A percentile compares a stretch with the other conserved stretches of the same genome.
phyloP scores from a whole-genome alignment of 2,329 filamentous ascomycete genomes.

The Aspergillus ruber region DNA sequence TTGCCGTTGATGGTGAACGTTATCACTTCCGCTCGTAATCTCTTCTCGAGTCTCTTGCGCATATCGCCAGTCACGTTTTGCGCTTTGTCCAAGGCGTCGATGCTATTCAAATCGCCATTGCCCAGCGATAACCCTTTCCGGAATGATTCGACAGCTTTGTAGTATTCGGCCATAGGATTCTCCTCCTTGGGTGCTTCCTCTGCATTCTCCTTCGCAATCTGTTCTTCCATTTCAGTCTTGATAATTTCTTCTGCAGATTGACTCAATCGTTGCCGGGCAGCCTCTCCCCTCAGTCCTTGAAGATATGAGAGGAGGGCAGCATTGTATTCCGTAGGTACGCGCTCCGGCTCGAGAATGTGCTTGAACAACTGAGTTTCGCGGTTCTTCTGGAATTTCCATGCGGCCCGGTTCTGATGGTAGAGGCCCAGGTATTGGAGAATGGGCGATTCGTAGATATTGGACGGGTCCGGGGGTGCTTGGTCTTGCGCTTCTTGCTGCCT shows the following conservation, averaged over 20 bases:
- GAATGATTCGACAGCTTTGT: conserved; percentile 50
- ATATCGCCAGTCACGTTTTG: conserved; percentile 19
- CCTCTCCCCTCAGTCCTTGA: conserved; percentile 67
- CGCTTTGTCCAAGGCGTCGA: conserved; percentile 10
- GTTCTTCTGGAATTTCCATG: conserved; percentile 97
- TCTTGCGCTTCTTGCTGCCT: conserved; percentile 22
- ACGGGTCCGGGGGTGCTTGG: conserved; percentile 8
- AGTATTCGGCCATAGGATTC: conserved; percentile 24
- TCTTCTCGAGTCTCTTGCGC: conserved; percentile 26
- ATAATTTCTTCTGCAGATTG: conserved; percentile 60
- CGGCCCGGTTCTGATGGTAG: conserved; percentile 62
- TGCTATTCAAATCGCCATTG: conserved; percentile 15
- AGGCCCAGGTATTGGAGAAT: conserved; percentile 70
- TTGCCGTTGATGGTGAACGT: conserved; percentile 27
- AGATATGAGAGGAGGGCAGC: conserved; percentile 70
- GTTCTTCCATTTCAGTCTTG: conserved; percentile 38
- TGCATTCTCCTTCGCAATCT: conserved; percentile 10
- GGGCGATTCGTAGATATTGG: conserved; percentile 35
- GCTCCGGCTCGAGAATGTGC: conserved; percentile 66
- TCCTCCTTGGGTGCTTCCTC: conserved; percentile 11
- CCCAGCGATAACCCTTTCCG: conserved; percentile 20
- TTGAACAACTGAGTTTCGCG: conserved; percentile 80
- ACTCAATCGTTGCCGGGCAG: conserved; percentile 58
- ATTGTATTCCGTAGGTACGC: conserved; percentile 65
- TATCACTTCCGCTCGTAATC: conserved; percentile 34